phyloP scores from a whole-genome alignment of 192 early-diverging fungal genomes.

The Coemansia sp. region DNA sequence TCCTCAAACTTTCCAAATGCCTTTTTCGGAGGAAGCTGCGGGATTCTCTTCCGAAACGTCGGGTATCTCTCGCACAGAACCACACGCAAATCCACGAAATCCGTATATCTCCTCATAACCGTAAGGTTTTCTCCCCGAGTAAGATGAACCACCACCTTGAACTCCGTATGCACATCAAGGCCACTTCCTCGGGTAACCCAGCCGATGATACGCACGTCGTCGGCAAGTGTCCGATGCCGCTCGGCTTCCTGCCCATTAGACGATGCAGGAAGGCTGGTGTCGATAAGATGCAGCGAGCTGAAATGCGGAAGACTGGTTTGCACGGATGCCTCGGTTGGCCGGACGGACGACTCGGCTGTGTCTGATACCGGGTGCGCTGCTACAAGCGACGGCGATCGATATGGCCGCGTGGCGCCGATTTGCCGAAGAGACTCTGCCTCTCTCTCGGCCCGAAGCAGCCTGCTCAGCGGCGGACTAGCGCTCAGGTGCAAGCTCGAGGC shows the following conservation, averaged over 20 bases:
- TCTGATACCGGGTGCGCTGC: not conserved
- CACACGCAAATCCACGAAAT: constrained; percentile 41
- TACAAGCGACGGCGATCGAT: not conserved
- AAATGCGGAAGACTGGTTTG: constrained; percentile 1
- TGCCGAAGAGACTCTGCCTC: constrained; percentile 4
- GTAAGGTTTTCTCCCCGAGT: constrained; percentile 35
- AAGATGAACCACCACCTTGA: constrained; percentile 44
- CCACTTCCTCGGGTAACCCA: constrained; percentile 47
- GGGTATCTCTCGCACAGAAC: constrained; percentile 37
- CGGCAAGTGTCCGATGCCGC: constrained; percentile 21
- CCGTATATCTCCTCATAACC: constrained; percentile 49
- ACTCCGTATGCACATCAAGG: constrained; percentile 48
- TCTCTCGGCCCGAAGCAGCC: constrained; percentile 43
- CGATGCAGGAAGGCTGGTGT: not conserved
- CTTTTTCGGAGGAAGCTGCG: constrained; percentile 42
- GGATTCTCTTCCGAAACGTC: constrained; percentile 44
- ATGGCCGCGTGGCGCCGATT: not conserved
- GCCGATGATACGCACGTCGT: constrained; percentile 50
- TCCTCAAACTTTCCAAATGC: constrained; percentile 55
- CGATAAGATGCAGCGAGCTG: constrained; percentile 12
- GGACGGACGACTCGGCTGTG: not conserved
- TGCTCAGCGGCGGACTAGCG: constrained; percentile 26
- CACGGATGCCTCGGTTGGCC: not conserved
- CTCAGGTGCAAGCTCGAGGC: constrained; percentile 7
- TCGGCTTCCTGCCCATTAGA: not conserved